These are phyloP conservation scores for Onygenales sp. DNA, from an alignment of 2,329 filamentous ascomycete species.

Conservation along the genomic window DNA sequence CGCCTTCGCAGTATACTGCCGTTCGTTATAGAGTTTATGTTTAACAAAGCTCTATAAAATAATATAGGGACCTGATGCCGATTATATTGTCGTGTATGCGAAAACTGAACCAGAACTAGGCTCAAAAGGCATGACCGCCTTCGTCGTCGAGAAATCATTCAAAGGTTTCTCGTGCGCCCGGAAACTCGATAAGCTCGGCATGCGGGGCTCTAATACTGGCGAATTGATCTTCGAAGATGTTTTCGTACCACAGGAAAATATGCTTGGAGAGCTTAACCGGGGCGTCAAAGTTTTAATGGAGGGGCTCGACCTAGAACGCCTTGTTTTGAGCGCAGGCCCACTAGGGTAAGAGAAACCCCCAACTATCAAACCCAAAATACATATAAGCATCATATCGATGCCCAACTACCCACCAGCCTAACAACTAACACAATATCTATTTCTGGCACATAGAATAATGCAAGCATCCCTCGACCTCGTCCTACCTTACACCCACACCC, in stretches of 20 bases:
- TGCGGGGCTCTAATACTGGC: constrained; percentile 94
- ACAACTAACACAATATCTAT: not conserved
- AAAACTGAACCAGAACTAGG: constrained; percentile 75
- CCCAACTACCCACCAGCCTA: not conserved
- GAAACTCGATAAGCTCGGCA: constrained; percentile 96
- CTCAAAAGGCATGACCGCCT: constrained; percentile 89
- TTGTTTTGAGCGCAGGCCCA: constrained; percentile 84
- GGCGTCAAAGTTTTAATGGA: constrained; percentile 93
- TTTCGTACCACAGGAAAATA: constrained; percentile 73
- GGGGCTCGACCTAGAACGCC: constrained; percentile 83
- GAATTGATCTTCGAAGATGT: constrained; percentile 86
- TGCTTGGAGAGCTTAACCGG: constrained; percentile 69
- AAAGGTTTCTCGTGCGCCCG: constrained; percentile 76
- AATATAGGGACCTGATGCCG: constrained; percentile 67
- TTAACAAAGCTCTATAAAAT: not conserved
- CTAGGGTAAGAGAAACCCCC: constrained; percentile 47
- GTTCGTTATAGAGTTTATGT: not conserved
- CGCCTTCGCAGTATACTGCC: not conserved
- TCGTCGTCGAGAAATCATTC: constrained; percentile 63
- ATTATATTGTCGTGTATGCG: constrained; percentile 89
- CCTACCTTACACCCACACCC: constrained; percentile 78
- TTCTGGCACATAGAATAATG: constrained; percentile 54
- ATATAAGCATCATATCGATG: not conserved
- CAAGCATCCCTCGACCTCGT: constrained; percentile 78
- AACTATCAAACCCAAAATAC: not conserved